A percentile compares a stretch with the other conserved stretches of the same genome.
phyloP scores from a whole-genome alignment of 2,329 filamentous ascomycete species.

The Thelonectria olida region DNA sequence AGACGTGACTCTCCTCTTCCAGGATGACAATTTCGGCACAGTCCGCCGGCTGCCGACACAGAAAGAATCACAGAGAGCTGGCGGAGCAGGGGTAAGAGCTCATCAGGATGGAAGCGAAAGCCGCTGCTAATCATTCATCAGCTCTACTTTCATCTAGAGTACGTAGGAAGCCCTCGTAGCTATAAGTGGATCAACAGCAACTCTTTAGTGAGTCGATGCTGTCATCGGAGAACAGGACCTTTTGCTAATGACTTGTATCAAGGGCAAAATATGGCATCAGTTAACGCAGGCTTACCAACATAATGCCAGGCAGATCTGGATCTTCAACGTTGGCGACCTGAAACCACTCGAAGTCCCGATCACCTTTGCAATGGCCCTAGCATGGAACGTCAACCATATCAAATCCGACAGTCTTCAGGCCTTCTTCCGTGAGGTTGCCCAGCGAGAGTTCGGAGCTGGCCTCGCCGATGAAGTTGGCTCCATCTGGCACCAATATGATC shows the following conservation, averaged over 20 bases:
- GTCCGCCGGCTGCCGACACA: constrained; percentile 62
- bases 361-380: constrained; percentile 64
- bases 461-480: constrained; percentile 54
- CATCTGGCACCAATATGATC: constrained; percentile 60
- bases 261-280: constrained; percentile 57
- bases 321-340: constrained; percentile 70
- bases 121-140: not conserved
- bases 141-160: constrained; percentile 61
- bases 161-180: constrained; percentile 45
- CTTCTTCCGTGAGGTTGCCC: constrained; percentile 58
- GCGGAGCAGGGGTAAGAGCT: constrained; percentile 61
- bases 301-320: constrained; percentile 64
- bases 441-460: constrained; percentile 57
- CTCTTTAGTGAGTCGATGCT: constrained; percentile 57
- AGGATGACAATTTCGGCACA: constrained; percentile 70
- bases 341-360: constrained; percentile 67
- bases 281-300: constrained; percentile 62
- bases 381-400: constrained; percentile 62
- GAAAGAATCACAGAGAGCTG: constrained; percentile 62
- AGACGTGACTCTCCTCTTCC: constrained; percentile 67
- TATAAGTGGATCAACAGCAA: constrained; percentile 64
- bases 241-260: not conserved
- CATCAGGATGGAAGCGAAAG: too few species aligned
- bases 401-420: constrained; percentile 48
- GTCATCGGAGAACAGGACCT: not conserved